phyloP scores from a whole-genome alignment of 148 eudicot species.

The Rhododendron mucronatum region DNA sequence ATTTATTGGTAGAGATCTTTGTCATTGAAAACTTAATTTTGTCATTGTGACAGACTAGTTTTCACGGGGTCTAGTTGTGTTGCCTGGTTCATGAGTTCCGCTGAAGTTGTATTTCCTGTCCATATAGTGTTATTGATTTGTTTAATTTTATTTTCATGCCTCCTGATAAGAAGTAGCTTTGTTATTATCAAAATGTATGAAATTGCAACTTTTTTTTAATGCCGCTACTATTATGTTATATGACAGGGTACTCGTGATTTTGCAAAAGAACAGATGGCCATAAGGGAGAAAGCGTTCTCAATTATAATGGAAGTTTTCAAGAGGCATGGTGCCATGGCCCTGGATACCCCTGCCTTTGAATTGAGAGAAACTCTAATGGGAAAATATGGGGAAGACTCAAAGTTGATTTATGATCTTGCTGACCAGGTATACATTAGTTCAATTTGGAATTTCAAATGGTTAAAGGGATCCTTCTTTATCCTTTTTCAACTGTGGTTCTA shows the following conservation, averaged over 20 bases:
- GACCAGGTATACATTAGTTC: slow-evolving; percentile 66
- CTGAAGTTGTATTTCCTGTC: neutral
- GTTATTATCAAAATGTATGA: neutral
- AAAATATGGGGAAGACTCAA: slow-evolving; percentile 96
- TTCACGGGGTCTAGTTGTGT: neutral
- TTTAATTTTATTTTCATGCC: neutral
- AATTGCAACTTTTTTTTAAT: neutral
- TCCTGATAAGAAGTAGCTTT: neutral
- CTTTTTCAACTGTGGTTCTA: neutral
- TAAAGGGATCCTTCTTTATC: neutral
- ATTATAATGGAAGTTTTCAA: slow-evolving; percentile 72
- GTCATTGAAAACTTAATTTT: neutral
- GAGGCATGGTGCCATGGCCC: slow-evolving; percentile 88
- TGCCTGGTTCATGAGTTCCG: neutral
- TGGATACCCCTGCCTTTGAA: slow-evolving; percentile 97
- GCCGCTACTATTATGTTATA: neutral
- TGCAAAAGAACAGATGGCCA: slow-evolving; percentile 89
- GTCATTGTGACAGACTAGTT: neutral
- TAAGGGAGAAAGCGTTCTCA: slow-evolving; percentile 77
- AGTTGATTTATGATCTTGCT: slow-evolving; percentile 94
- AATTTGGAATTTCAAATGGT: neutral
- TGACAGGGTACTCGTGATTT: slow-evolving; percentile 92
- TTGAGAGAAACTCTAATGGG: slow-evolving; percentile 92
- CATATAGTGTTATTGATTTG: neutral
- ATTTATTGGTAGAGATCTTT: neutral